Percentiles rank a stretch among this genome's conserved stretches.
phyloP scores from a whole-genome alignment of 371 early-diverging fungal genomes.

The Mortierella sp. region DNA sequence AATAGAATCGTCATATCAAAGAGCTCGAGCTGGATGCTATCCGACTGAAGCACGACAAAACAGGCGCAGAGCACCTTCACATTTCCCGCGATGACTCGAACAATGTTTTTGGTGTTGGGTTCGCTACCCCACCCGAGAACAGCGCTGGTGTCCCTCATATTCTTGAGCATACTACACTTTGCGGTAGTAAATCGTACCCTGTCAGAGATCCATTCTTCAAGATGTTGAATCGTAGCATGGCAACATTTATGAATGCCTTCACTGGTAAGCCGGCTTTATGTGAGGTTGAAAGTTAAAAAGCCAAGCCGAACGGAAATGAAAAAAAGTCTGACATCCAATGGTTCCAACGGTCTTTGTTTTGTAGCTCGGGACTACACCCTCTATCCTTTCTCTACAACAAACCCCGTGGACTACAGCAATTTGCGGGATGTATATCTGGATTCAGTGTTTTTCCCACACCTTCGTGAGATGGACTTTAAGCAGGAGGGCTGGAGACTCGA shows the following conservation, averaged over 20 bases:
- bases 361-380: constrained; percentile 87
- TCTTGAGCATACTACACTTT: constrained; percentile 94
- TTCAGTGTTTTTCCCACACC: constrained; percentile 84
- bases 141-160: constrained; percentile 95
- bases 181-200: constrained; percentile 89
- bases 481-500: constrained; percentile 98
- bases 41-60: constrained; percentile 75
- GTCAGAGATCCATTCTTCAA: constrained; percentile 98
- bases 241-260: constrained; percentile 97
- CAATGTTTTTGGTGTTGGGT: constrained; percentile 93
- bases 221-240: constrained; percentile 95
- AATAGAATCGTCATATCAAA: constrained; percentile 46
- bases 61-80: constrained; percentile 91
- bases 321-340: neutral
- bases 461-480: constrained; percentile 83
- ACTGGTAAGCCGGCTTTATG: constrained; percentile 65
- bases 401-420: constrained; percentile 87
- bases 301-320: no score
- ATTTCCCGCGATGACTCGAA: constrained; percentile 87
- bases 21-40: constrained; percentile 79
- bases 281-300: neutral
- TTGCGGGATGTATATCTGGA: constrained; percentile 94
- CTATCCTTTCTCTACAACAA: constrained; percentile 95
- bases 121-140: constrained; percentile 86
- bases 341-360: neutral